Conservation (phyloP, 2,329 filamentous ascomycete genomes). For the Xylariaceae sp. region DNA sequence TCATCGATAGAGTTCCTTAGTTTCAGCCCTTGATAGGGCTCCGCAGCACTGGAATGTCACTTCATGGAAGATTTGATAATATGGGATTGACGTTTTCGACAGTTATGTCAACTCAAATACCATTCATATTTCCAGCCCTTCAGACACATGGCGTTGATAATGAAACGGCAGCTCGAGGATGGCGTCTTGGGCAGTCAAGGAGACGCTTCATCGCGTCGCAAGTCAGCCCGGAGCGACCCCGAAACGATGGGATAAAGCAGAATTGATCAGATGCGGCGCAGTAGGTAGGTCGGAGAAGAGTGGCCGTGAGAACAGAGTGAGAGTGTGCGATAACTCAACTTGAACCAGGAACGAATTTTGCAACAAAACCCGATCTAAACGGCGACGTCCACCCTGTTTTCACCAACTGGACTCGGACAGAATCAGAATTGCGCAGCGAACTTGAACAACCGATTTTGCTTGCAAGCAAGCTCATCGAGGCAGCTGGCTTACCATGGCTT, state of each 20-base stretch:
- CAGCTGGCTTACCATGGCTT: constrained; percentile 29
- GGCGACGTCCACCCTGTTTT: constrained; percentile 31
- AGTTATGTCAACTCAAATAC: constrained; percentile 3
- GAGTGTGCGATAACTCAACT: neutral
- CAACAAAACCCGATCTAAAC: constrained; percentile 18
- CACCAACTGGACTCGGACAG: constrained; percentile 23
- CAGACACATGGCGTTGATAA: constrained; percentile 1
- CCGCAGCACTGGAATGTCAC: constrained; percentile 22
- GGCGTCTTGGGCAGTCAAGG: constrained; percentile 8
- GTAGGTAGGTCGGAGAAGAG: constrained; percentile 20
- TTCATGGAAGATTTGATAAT: constrained; percentile 7
- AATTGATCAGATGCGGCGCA: constrained; percentile 28
- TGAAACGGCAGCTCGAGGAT: constrained; percentile 12
- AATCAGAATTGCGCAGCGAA: constrained; percentile 21
- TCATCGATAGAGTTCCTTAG: constrained; percentile 16
- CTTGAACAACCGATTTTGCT: constrained; percentile 31
- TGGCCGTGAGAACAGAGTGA: too few species aligned
- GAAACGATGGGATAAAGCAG: constrained; percentile 29
- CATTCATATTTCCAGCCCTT: neutral
- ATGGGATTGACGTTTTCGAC: constrained; percentile 17
- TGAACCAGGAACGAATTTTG: constrained; percentile 22
- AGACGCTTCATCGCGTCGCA: constrained; percentile 12
- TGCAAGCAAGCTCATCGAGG: constrained; percentile 29
- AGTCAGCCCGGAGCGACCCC: constrained; percentile 24
- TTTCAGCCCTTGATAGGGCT: neutral